Percentiles rank a stretch among this genome's conserved stretches.
Conservation (phyloP, 2,329 filamentous ascomycete species). For the Verticillium zaregamsianum region DNA sequence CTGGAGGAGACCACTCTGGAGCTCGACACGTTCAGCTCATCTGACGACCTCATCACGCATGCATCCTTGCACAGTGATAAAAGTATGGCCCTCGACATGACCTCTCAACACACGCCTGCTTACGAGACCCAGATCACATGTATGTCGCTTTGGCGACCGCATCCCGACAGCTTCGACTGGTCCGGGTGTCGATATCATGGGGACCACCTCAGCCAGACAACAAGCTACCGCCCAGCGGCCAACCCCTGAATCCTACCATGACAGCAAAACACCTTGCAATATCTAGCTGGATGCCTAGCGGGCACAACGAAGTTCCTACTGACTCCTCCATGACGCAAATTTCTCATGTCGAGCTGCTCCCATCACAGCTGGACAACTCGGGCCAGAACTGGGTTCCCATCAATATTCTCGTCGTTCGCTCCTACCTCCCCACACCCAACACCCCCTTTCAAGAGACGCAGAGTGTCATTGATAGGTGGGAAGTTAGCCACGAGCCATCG, state of each 20-base stretch:
- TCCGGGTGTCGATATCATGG: constrained; percentile 74
- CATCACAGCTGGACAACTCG: constrained; percentile 54
- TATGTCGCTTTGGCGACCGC: constrained; percentile 57
- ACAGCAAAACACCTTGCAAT: constrained; percentile 52
- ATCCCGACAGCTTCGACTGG: constrained; percentile 68
- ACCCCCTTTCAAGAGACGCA: constrained; percentile 61
- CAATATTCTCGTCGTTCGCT: constrained; percentile 70
- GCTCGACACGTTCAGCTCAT: constrained; percentile 66
- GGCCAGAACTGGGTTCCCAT: constrained; percentile 53
- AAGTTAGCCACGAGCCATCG: constrained; percentile 63
- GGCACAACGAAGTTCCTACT: constrained; percentile 34
- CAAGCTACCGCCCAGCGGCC: constrained; percentile 39
- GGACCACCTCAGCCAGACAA: constrained; percentile 56
- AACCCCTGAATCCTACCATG: constrained; percentile 47
- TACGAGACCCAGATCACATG: constrained; percentile 9
- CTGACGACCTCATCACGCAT: constrained; percentile 75
- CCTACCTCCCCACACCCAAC: constrained; percentile 48
- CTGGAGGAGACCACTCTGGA: constrained; percentile 72
- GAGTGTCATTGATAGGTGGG: constrained; percentile 80
- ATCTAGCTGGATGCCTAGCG: constrained; percentile 52
- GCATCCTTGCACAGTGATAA: constrained; percentile 72
- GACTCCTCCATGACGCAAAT: constrained; percentile 57
- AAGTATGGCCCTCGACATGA: constrained; percentile 38
- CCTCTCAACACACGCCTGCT: not conserved
- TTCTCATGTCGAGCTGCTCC: constrained; percentile 71